Base-by-base conservation (phyloP, 345 rosid species). In the Populus alba region DNA sequence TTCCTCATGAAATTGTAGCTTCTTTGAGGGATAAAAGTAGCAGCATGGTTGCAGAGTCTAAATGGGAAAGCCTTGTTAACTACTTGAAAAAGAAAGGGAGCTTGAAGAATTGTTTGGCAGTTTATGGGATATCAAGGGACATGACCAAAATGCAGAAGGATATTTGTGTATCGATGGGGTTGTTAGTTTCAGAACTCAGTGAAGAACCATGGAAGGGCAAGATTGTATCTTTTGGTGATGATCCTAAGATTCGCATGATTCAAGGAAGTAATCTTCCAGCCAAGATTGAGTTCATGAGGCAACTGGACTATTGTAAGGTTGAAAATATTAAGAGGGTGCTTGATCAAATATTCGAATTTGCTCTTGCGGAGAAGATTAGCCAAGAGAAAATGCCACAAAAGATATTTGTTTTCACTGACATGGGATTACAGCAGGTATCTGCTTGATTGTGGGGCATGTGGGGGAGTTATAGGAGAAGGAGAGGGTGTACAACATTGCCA, bases 151-250 rank as follows among this genome's bases (percentile, higher is more conserved):
- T n/a, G 1, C 59, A 25, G 20, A 63, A 3, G 70, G 53, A 63
- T 33, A 41, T 74, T 5, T 74, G 69, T 63, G 55, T 74, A 22
- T 38, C 77, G n/a, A 61, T 74, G 12, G 69, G 68, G 29, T 31
- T 74, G 15, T 22, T 38, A 35, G 41, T 62, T 57, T 61, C 77
- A 29, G 59, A 75, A 49, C 25, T 62, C 20, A 27, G 77, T 11
- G 27, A 75, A 4, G 70, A 63, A 15, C 70, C 61, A 3, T 62
- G 77, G 77, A 75, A 75, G 25, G 77, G 77, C 31, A 75, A 65
- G 57, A 35, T 63, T 16, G 37, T 75, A 3, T 41, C 43, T 9
- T 39, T 8, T 22, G 8, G 31, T 45, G 59, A 63, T 4, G 7
- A 41, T 16, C 70, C 77, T 3, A 66, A 41, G 77, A 18, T 75